Base-by-base conservation (phyloP, 2,329 filamentous ascomycete genomes). In the Cylindrodendrum hubeiense region DNA sequence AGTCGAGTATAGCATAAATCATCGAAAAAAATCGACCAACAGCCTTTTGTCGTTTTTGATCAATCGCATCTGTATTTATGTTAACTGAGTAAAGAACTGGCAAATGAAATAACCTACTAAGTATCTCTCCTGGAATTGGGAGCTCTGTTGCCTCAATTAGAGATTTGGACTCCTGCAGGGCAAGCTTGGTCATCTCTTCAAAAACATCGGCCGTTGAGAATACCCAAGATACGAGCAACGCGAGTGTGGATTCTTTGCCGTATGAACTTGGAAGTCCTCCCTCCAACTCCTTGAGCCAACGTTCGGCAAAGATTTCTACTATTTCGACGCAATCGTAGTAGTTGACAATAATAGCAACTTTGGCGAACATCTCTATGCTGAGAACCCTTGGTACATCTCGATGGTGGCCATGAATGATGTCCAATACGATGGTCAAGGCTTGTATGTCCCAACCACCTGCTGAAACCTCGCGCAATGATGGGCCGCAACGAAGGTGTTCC, bases 301-400 rank as follows among this genome's bases (percentile, higher is more conserved):
- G n/a, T 0, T 46, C 34, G 0, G 15, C 19, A 12, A 71, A 62
- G 4, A 71, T 8, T 10, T 75, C 69, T 1, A 72, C 60, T 7
- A 69, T 54, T 12, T 78, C 76, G 26, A 74, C 69, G 30, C 72
- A 77, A 4, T 75, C 54, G 15, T 76, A 77, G 28, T 78, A 76
- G n/a, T 78, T 74, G 2, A 78, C 73, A 3, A 78, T 55, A 6
- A 74, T 69, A 0, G 75, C 74, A 8, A 78, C 58, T 26, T 76
- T 74, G 2, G 74, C 69, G 1, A 77, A 51, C 24, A 66, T 73
- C 22, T 76, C 72, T 1, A 75, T 60, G 0, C 49, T 55, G 8
- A 78, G 33, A 0, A 4, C 24, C 1, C 61, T 61, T 0, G 76
- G 74, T 0, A 79, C 71, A 4, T 50, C 55, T 46, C 65, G 62